A percentile compares a stretch with the other conserved stretches of the same genome.
Conservation (phyloP, 2,329 filamentous ascomycete species). For the Trichophyton benhamiae region DNA sequence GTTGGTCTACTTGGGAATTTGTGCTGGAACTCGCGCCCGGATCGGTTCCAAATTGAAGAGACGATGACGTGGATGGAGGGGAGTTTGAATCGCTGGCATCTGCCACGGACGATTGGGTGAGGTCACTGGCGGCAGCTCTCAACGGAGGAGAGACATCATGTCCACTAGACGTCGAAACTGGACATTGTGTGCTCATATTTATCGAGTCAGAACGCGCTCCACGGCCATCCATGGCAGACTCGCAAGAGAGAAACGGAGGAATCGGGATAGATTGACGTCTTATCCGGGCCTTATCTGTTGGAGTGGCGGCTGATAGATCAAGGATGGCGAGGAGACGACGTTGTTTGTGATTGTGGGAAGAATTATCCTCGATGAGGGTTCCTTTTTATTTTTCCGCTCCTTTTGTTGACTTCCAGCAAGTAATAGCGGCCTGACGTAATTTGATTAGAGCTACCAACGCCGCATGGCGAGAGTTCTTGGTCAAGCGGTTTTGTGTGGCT, state of each 20-base stretch:
- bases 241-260: background rate
- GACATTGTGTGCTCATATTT: background rate
- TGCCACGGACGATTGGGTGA: conserved; percentile 12
- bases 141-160: conserved; percentile 3
- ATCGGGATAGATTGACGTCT: background rate
- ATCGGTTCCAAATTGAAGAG: conserved; percentile 8
- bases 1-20: background rate
- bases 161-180: background rate
- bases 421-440: background rate
- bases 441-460: background rate
- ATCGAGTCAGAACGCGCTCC: background rate
- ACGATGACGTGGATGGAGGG: conserved; percentile 12
- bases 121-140: conserved; percentile 11
- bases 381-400: background rate
- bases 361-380: background rate
- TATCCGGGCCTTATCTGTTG: background rate
- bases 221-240: background rate
- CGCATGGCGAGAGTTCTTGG: background rate
- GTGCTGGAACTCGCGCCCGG: background rate
- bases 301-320: background rate
- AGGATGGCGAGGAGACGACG: background rate
- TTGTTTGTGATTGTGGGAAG: background rate
- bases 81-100: conserved; percentile 10
- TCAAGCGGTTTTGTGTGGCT: background rate
- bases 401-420: background rate